A percentile compares a stretch with the other conserved stretches of the same genome.
Conservation (phyloP, 768 basidiomycete genomes). For the Clitopilus passeckerianus region DNA sequence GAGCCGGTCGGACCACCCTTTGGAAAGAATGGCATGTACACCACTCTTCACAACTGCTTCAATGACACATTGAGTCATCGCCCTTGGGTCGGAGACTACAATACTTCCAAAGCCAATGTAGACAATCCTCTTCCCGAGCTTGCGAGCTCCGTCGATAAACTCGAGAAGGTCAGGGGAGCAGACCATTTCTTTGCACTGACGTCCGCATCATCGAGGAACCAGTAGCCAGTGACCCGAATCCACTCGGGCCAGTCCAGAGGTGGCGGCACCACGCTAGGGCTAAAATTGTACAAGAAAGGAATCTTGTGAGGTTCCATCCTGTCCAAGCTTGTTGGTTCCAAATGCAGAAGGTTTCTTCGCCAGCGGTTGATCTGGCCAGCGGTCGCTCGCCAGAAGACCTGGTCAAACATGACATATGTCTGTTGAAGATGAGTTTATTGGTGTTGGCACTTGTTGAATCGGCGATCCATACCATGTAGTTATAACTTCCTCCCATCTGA, state of each 20-base stretch:
- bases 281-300: constrained; percentile 97
- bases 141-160: constrained; percentile 80
- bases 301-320: constrained; percentile 98
- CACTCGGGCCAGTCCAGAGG: constrained; percentile 99
- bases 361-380: constrained; percentile 94
- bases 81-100: constrained; percentile 90
- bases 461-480: constrained; percentile 80
- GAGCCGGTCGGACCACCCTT: constrained; percentile 96
- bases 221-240: constrained; percentile 95
- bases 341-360: constrained; percentile 71
- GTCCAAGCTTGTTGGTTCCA: constrained; percentile 83
- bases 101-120: constrained; percentile 99
- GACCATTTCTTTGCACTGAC: constrained; percentile 87
- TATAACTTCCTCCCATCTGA: constrained; percentile 94
- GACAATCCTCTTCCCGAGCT: constrained; percentile 80
- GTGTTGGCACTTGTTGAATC: constrained; percentile 1
- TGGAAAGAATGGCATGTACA: constrained; percentile 90
- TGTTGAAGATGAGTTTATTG: constrained; percentile 19
- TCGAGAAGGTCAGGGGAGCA: constrained; percentile 75
- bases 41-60: constrained; percentile 85
- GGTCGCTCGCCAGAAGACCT: constrained; percentile 95
- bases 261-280: constrained; percentile 83
- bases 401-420: constrained; percentile 97
- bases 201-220: constrained; percentile 94
- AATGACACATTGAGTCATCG: constrained; percentile 88